A percentile compares a stretch with the other conserved stretches of the same genome.
Conservation (phyloP, 176 grass and related monocot genomes). For the Triticum dicoccoides region DNA sequence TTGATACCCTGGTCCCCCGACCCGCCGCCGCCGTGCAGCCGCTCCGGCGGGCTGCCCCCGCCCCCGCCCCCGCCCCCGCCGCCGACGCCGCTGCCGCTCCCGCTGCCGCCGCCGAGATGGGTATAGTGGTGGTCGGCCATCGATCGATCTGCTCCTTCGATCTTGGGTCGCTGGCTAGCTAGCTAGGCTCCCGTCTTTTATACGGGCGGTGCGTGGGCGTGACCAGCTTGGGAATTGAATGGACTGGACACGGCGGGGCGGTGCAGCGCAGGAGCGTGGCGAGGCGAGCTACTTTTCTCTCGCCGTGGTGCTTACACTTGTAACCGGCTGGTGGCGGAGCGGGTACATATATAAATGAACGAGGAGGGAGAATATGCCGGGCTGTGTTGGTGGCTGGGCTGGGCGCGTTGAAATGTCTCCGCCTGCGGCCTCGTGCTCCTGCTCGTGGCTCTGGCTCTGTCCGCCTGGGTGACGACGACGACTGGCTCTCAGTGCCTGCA, state of each 20-base stretch:
- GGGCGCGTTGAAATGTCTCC: slow-evolving; percentile 18
- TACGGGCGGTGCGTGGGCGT: neutral
- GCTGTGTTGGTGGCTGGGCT: neutral
- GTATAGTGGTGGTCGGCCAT: slow-evolving; percentile 45
- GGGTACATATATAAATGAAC: neutral
- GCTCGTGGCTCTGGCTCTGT: neutral
- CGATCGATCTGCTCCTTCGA: neutral
- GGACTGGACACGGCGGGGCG: neutral
- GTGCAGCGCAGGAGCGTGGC: neutral
- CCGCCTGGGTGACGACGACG: neutral
- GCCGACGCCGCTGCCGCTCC: neutral
- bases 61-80: neutral
- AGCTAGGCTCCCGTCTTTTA: slow-evolving; percentile 9
- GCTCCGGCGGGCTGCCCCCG: neutral
- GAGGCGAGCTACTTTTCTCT: neutral
- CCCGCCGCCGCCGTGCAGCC: neutral
- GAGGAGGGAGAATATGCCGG: neutral
- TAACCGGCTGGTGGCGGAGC: neutral
- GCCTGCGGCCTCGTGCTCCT: neutral
- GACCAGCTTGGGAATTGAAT: neutral
- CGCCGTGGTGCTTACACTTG: neutral
- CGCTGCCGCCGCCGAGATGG: slow-evolving; percentile 20
- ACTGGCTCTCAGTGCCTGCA: neutral
- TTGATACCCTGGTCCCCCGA: slow-evolving; percentile 38
- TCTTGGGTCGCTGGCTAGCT: neutral